Evolutionary conservation across 1,139 yeast genomes (phyloP).

Genomic region (Kazachstania sp.): DNA sequence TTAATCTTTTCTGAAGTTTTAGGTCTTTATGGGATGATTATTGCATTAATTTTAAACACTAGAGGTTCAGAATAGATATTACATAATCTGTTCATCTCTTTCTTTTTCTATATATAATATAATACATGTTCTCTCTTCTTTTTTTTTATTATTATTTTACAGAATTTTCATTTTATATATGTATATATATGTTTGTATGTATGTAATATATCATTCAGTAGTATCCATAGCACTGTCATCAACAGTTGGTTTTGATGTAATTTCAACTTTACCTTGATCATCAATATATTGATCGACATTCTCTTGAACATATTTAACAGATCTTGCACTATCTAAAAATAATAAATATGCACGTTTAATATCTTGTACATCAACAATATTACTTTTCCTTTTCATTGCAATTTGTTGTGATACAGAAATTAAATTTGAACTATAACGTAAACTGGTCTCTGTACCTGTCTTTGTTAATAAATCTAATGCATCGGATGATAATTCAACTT

Average conservation of each 20-base stretch:
- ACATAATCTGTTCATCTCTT: background rate
- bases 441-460: slow-evolving; percentile 85
- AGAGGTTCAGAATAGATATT: slow-evolving; percentile 54
- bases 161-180: background rate
- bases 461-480: slow-evolving; percentile 86
- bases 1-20: slow-evolving; percentile 96
- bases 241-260: slow-evolving; percentile 22
- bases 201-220: slow-evolving; percentile 16
- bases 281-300: slow-evolving; percentile 61
- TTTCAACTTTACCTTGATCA: slow-evolving; percentile 56
- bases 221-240: slow-evolving; percentile 27
- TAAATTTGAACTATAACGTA: slow-evolving; percentile 87
- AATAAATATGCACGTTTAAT: slow-evolving; percentile 80
- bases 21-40: slow-evolving; percentile 92
- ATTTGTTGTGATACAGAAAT: slow-evolving; percentile 84
- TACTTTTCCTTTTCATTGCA: slow-evolving; percentile 69
- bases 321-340: slow-evolving; percentile 80
- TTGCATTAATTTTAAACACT: slow-evolving; percentile 83
- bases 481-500: slow-evolving; percentile 73
- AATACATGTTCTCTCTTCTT: background rate
- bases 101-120: background rate
- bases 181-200: background rate
- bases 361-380: slow-evolving; percentile 68
- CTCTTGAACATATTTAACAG: slow-evolving; percentile 72
- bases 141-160: background rate